These are phyloP conservation scores for Neophaeococcomyces aloes DNA, from an alignment of 2,329 filamentous ascomycete genomes.

Conservation along the genomic window DNA sequence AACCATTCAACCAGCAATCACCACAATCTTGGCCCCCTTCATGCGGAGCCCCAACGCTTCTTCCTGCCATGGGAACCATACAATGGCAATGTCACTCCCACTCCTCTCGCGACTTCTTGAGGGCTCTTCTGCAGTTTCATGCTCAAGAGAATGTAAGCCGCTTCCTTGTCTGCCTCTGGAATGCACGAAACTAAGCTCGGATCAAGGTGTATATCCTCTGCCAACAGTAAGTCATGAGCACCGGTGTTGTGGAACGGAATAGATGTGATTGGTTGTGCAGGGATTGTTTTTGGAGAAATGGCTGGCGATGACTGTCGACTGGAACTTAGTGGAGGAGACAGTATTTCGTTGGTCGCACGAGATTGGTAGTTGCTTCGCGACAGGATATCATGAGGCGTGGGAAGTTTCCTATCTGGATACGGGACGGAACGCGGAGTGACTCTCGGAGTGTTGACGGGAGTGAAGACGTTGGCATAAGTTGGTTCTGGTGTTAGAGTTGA, in stretches of 20 bases:
- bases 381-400: constrained; percentile 1
- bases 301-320: constrained; percentile 4
- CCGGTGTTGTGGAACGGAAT: too few relatives aligned
- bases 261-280: not conserved
- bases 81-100: constrained; percentile 10
- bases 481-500: constrained; percentile 32
- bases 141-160: constrained; percentile 8
- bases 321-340: not conserved
- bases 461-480: constrained; percentile 31
- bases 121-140: constrained; percentile 4
- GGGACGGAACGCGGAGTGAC: constrained; percentile 18
- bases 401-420: constrained; percentile 10
- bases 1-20: too few relatives aligned
- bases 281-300: constrained; percentile 6
- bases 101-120: constrained; percentile 11
- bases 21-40: not conserved
- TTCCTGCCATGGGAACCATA: constrained; percentile 12
- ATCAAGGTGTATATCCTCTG: too few relatives aligned
- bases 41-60: constrained; percentile 24
- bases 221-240: too few relatives aligned
- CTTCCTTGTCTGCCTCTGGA: constrained; percentile 3
- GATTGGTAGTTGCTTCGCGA: not conserved
- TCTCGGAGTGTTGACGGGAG: constrained; percentile 33
- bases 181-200: not conserved
- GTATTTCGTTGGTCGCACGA: not conserved